Percentiles rank a stretch among this genome's conserved stretches.
These are phyloP conservation scores for Paramyrothecium roridum DNA, from an alignment of 2,329 filamentous ascomycete genomes.

Conservation along the genomic window DNA sequence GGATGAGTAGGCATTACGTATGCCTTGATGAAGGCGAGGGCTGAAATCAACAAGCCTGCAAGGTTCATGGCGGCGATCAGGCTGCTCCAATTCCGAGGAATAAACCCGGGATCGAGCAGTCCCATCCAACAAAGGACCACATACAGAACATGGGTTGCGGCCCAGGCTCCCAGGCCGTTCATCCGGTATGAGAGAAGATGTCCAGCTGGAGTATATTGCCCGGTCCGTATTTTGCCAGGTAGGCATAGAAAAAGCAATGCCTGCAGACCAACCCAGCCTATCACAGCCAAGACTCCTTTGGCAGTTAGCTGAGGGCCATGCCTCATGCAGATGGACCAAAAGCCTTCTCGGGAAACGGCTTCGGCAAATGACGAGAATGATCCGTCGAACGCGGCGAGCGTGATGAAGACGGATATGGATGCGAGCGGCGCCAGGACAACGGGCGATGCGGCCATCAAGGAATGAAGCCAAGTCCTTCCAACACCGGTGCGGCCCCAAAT, in stretches of 20 bases:
- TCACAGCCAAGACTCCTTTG: slow-evolving; percentile 2
- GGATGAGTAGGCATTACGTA: slow-evolving; percentile 33
- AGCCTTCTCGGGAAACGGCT: slow-evolving; percentile 5
- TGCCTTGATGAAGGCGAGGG: slow-evolving; percentile 33
- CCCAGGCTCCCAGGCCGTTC: slow-evolving; percentile 39
- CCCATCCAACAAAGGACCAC: slow-evolving; percentile 19
- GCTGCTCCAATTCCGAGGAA: slow-evolving; percentile 38
- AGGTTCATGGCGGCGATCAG: slow-evolving; percentile 35
- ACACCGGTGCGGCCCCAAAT: slow-evolving; percentile 19
- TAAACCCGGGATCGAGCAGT: slow-evolving; percentile 31
- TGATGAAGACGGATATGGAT: slow-evolving; percentile 18
- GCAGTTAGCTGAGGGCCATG: slow-evolving; percentile 3
- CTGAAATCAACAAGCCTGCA: slow-evolving; percentile 20
- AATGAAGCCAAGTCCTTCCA: slow-evolving; percentile 16
- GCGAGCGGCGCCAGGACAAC: slow-evolving; percentile 16
- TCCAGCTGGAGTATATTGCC: slow-evolving; percentile 40
- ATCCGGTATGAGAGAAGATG: slow-evolving; percentile 37
- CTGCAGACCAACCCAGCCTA: slow-evolving; percentile 7
- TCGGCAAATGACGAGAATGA: slow-evolving; percentile 8
- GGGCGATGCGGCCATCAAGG: slow-evolving; percentile 17
- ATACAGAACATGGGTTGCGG: slow-evolving; percentile 31
- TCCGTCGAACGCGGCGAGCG: slow-evolving; percentile 15
- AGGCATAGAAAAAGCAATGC: background rate
- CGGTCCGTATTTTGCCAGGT: slow-evolving; percentile 16
- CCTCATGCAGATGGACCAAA: slow-evolving; percentile 1